Evolutionary conservation across 2,329 filamentous ascomycete species (phyloP).

Genomic region (Pseudonectria buxi): DNA sequence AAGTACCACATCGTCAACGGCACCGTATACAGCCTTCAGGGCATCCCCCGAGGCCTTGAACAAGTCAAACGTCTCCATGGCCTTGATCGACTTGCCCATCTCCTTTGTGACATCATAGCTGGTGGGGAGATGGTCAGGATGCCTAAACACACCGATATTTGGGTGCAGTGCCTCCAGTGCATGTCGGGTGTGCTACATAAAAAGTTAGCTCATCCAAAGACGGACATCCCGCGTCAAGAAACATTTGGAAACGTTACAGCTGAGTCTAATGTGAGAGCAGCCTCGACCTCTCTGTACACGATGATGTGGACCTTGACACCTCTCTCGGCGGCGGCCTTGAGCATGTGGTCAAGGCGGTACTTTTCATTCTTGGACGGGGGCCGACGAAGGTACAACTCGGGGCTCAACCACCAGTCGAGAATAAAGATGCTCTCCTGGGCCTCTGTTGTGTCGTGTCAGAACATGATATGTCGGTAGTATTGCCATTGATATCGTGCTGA

Average conservation of each 20-base stretch:
- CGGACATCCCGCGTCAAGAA: too few species aligned
- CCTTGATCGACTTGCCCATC: conserved; percentile 55
- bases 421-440: conserved; percentile 77
- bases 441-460: conserved; percentile 31
- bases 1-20: conserved; percentile 71
- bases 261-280: conserved; percentile 60
- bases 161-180: conserved; percentile 68
- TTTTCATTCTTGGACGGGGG: conserved; percentile 75
- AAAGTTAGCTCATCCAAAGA: conserved; percentile 1
- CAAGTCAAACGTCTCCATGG: conserved; percentile 45
- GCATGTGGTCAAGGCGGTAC: conserved; percentile 77
- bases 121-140: conserved; percentile 81
- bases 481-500: not conserved
- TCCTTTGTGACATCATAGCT: conserved; percentile 60
- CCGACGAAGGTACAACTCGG: conserved; percentile 79
- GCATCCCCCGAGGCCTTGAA: conserved; percentile 65
- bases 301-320: conserved; percentile 81
- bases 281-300: conserved; percentile 86
- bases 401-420: conserved; percentile 84
- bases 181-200: conserved; percentile 65
- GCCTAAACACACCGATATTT: conserved; percentile 83
- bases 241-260: conserved; percentile 30
- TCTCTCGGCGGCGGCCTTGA: conserved; percentile 72
- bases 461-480: conserved; percentile 2
- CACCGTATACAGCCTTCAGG: conserved; percentile 73